These are phyloP conservation scores for Leptosphaerulina australis DNA, from an alignment of 2,329 filamentous ascomycete genomes.

Conservation along the genomic window DNA sequence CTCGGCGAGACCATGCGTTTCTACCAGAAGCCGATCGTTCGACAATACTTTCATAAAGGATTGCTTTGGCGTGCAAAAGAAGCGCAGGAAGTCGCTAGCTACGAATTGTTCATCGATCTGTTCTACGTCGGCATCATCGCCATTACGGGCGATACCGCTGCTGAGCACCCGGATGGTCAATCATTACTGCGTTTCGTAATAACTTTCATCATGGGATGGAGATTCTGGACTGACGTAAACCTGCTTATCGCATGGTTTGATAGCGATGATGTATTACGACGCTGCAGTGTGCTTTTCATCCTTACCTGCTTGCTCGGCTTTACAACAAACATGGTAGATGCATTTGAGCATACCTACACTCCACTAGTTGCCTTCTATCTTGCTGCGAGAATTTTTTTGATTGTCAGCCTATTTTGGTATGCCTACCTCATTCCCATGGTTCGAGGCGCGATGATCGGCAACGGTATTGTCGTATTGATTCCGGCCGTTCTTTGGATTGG, in stretches of 20 bases:
- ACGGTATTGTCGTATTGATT: conserved; percentile 54
- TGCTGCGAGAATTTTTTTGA: conserved; percentile 60
- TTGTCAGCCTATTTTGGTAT: conserved; percentile 56
- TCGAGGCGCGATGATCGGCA: conserved; percentile 60
- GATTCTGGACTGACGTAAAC: conserved; percentile 67
- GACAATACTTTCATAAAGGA: conserved; percentile 70
- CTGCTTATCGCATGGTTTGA: conserved; percentile 67
- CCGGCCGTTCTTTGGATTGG: conserved; percentile 64
- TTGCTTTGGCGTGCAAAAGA: conserved; percentile 66
- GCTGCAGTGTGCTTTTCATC: conserved; percentile 65
- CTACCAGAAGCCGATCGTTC: conserved; percentile 64
- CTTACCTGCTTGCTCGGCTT: conserved; percentile 67
- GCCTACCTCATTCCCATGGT: conserved; percentile 63
- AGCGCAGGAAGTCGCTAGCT: conserved; percentile 65
- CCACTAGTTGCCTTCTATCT: conserved; percentile 67
- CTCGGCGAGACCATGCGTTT: conserved; percentile 59
- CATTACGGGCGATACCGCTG: conserved; percentile 66
- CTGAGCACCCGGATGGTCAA: conserved; percentile 61
- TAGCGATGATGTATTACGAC: conserved; percentile 64
- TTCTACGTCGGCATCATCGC: conserved; percentile 69
- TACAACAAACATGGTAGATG: conserved; percentile 66
- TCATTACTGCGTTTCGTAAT: conserved; percentile 66
- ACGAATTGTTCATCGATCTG: conserved; percentile 69
- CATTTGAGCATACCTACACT: conserved; percentile 61
- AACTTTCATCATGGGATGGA: conserved; percentile 68